phyloP scores from a whole-genome alignment of 768 basidiomycete genomes.

The Rubroboletus pulcherrimus region DNA sequence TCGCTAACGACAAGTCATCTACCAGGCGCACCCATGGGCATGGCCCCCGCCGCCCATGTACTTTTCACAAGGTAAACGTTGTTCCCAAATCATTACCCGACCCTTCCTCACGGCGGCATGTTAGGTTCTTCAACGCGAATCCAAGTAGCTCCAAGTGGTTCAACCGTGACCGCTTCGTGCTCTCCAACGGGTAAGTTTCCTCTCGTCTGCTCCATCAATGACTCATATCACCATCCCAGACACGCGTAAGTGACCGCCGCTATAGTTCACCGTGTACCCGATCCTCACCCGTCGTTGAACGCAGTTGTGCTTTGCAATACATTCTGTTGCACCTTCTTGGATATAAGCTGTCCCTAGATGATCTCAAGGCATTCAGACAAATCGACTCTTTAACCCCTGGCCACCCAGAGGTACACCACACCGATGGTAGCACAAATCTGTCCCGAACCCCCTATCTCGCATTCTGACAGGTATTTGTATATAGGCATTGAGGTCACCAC shows the following conservation, averaged over 20 bases:
- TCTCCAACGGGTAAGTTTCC: slow-evolving; percentile 80
- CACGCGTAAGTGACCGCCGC: slow-evolving; percentile 57
- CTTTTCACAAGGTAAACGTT: slow-evolving; percentile 64
- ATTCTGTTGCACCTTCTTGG: slow-evolving; percentile 87
- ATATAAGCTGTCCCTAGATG: slow-evolving; percentile 88
- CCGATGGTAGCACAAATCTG: slow-evolving; percentile 43
- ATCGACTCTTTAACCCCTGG: slow-evolving; percentile 87
- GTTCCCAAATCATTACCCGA: background rate
- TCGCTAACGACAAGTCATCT: slow-evolving; percentile 2
- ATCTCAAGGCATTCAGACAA: slow-evolving; percentile 92
- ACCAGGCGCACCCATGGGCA: slow-evolving; percentile 88
- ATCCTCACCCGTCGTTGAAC: slow-evolving; percentile 7
- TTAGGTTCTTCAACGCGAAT: slow-evolving; percentile 83
- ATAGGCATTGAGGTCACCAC: slow-evolving; percentile 87
- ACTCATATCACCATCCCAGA: slow-evolving; percentile 34
- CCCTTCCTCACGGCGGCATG: background rate
- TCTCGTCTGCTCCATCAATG: background rate
- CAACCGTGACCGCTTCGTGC: slow-evolving; percentile 95
- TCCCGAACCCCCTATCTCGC: background rate
- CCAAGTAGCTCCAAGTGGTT: slow-evolving; percentile 89
- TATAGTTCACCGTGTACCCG: background rate
- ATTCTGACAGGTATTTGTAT: slow-evolving; percentile 6
- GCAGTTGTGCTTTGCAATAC: slow-evolving; percentile 90
- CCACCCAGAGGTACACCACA: slow-evolving; percentile 79
- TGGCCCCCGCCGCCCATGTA: slow-evolving; percentile 81